Conservation (phyloP, 2,329 filamentous ascomycete species). For the Aspergillus japonicus region DNA sequence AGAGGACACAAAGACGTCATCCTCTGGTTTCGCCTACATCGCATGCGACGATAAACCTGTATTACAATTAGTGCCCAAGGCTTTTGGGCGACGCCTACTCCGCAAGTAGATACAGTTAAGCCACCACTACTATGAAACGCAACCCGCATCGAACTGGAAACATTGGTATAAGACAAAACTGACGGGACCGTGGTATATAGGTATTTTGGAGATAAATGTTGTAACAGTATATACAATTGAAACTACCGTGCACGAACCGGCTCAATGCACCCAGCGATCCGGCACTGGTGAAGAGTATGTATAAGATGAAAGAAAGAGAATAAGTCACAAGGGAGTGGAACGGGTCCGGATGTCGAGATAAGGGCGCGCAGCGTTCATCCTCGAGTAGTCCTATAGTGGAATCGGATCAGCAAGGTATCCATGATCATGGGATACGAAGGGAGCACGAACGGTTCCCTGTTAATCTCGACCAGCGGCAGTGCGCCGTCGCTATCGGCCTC, state of each 20-base stretch:
- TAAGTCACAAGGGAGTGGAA: neutral
- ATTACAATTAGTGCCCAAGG: neutral
- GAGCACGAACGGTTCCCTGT: constrained; percentile 35
- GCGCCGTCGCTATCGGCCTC: constrained; percentile 3
- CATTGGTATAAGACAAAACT: neutral
- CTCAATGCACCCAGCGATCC: constrained; percentile 17
- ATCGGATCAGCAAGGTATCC: constrained; percentile 16
- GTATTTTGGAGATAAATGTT: neutral
- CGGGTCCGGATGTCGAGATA: neutral
- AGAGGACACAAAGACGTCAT: neutral
- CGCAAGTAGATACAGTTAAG: neutral
- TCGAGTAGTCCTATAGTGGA: constrained; percentile 25
- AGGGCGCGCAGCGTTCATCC: constrained; percentile 19
- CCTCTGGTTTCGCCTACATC: neutral
- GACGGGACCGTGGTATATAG: neutral
- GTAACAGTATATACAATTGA: constrained; percentile 2
- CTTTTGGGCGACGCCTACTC: neutral
- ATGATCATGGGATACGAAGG: constrained; percentile 4
- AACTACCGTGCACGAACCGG: constrained; percentile 10
- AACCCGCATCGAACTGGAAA: neutral
- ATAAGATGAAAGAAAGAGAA: neutral
- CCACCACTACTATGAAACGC: neutral
- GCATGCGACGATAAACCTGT: neutral
- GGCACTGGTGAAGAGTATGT: constrained; percentile 10
- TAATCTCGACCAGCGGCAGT: constrained; percentile 34